Percentiles rank a stretch among this genome's conserved stretches.
Evolutionary conservation across 2,329 filamentous ascomycete species (phyloP).

Genomic region (Trichophyton verrucosum): DNA sequence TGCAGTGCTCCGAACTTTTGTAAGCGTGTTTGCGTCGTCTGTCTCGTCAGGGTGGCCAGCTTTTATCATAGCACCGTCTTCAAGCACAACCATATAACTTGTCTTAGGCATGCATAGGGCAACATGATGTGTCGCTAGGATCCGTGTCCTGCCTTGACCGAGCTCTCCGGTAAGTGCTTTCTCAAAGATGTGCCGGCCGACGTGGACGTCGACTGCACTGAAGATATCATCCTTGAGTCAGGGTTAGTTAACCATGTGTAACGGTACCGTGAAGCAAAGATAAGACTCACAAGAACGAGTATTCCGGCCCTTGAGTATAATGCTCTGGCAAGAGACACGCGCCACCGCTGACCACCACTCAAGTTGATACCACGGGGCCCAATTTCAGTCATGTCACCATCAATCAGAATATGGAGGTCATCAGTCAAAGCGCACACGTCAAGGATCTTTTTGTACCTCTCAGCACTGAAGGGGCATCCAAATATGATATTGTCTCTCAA

Average conservation of each 20-base stretch:
- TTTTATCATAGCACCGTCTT: neutral
- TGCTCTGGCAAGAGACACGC: constrained; percentile 49
- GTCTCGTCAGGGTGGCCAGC: neutral
- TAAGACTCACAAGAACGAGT: constrained; percentile 38
- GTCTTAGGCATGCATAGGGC: constrained; percentile 47
- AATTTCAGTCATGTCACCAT: constrained; percentile 50
- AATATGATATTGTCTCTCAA: constrained; percentile 58
- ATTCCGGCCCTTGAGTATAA: constrained; percentile 45
- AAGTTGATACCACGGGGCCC: constrained; percentile 51
- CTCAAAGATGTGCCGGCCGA: constrained; percentile 48
- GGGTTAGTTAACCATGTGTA: neutral
- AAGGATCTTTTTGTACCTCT: constrained; percentile 55
- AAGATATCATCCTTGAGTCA: constrained; percentile 35
- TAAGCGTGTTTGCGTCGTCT: neutral
- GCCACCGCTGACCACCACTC: constrained; percentile 49
- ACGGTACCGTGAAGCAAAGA: neutral
- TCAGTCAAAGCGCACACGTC: constrained; percentile 51
- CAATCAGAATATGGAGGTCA: constrained; percentile 50
- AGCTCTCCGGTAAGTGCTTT: constrained; percentile 46
- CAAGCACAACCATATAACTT: constrained; percentile 1
- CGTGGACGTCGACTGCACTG: constrained; percentile 51
- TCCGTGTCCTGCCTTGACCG: constrained; percentile 40
- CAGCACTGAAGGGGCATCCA: constrained; percentile 54
- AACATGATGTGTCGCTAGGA: constrained; percentile 53
- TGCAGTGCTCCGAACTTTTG: neutral